phyloP scores from a whole-genome alignment of 2,329 filamentous ascomycete species.

The Phaeosphaeriaceae sp. region DNA sequence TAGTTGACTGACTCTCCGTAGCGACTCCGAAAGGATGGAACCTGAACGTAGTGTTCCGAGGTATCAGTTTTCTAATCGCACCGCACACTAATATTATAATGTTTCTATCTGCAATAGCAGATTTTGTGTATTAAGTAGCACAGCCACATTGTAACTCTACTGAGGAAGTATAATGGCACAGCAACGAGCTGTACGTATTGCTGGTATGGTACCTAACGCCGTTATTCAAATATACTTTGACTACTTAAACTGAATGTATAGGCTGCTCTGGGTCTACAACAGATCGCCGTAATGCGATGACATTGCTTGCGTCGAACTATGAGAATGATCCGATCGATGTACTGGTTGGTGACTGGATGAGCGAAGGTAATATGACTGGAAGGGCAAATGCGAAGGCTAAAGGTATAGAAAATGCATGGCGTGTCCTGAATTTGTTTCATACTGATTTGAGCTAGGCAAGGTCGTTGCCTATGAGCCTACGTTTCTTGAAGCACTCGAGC shows the following conservation, averaged over 20 bases:
- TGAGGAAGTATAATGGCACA: slow-evolving; percentile 19
- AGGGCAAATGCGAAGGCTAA: slow-evolving; percentile 30
- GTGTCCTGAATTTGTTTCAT: background rate
- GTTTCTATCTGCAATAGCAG: no score
- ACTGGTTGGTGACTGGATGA: slow-evolving; percentile 42
- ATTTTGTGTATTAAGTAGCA: no score
- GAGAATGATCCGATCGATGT: slow-evolving; percentile 41
- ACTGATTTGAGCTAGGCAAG: slow-evolving; percentile 19
- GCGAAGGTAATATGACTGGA: slow-evolving; percentile 40
- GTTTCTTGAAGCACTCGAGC: slow-evolving; percentile 58
- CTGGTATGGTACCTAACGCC: slow-evolving; percentile 15
- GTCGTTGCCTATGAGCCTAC: slow-evolving; percentile 58
- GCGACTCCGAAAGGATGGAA: no score
- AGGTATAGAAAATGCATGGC: slow-evolving; percentile 11
- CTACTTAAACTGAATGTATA: background rate
- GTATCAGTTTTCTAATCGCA: no score
- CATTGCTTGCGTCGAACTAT: slow-evolving; percentile 34
- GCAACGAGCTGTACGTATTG: slow-evolving; percentile 28
- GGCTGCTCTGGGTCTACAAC: slow-evolving; percentile 42
- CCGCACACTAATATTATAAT: no score
- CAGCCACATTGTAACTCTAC: no score
- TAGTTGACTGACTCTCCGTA: no score
- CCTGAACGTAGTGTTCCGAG: no score
- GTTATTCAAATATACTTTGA: background rate
- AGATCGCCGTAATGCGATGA: slow-evolving; percentile 43